Conservation (phyloP, 2,329 filamentous ascomycete genomes). For the Chrysoporthe deuterocubensis region DNA sequence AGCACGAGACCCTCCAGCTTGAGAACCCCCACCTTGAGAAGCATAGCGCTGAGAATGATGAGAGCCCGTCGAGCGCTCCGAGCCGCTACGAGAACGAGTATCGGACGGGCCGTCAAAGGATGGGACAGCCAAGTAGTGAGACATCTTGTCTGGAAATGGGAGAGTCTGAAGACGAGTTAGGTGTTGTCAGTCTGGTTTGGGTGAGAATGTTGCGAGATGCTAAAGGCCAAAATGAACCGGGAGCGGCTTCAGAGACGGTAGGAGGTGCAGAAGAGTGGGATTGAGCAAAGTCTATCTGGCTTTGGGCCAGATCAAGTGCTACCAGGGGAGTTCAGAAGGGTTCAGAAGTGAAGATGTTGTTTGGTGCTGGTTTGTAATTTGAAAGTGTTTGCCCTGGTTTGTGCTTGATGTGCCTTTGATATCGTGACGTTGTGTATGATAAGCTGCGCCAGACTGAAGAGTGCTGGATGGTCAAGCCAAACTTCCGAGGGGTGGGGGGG, state of each 20-base stretch:
- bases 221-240: not conserved
- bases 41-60: conserved; percentile 22
- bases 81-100: conserved; percentile 23
- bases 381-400: not conserved
- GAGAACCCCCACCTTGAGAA: conserved; percentile 16
- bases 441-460: not conserved
- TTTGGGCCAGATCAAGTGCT: not conserved
- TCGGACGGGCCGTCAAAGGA: conserved; percentile 27
- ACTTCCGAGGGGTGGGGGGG: not conserved
- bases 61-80: conserved; percentile 16
- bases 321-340: not conserved
- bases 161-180: not conserved
- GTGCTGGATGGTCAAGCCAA: not conserved
- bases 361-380: not conserved
- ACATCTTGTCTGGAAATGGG: conserved; percentile 15
- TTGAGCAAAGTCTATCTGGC: not conserved
- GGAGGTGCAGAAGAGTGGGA: not conserved
- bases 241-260: not conserved
- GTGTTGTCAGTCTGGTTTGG: too few species aligned
- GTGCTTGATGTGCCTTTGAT: not conserved
- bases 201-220: not conserved
- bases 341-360: not conserved
- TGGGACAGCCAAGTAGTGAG: conserved; percentile 19
- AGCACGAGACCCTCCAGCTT: conserved; percentile 9
- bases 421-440: not conserved